Evolutionary conservation across 768 basidiomycete genomes (phyloP), one percentile per base, ranked within the genome.

Genomic region (Termitomyces sp.): DNA sequence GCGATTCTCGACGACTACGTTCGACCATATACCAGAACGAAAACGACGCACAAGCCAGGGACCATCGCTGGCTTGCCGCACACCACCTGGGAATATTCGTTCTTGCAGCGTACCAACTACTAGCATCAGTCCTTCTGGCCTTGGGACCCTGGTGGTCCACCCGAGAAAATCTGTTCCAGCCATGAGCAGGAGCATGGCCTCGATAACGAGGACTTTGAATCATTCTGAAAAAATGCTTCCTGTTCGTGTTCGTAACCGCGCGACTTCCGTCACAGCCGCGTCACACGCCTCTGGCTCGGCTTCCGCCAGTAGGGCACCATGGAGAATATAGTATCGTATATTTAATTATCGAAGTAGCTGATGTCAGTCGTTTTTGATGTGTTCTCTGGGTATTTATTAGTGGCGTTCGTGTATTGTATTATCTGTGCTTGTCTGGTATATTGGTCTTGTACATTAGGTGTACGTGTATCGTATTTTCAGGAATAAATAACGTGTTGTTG

Each of bases 291-390:
- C 58, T 14, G 30, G 44, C 5, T 52, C 54, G 23, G 32, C 35
- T n/a, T 43, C 41, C 17, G 25, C 41, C n/a, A 58, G 57, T 27
- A 53, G 58, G 50, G 59, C 61, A n/a, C 63, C 63, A n/a, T 62
- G 61, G 63, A 57, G 56, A 48, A 28, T 60, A 54, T 45, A 42
- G 34, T 60, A 54, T 45, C 37, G 34, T 60, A 54, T 37, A 28
- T 3, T 40, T 35, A 43, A 3, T 45, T 3, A 17, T 28, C 7
- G 27, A 27, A 32, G 11, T 11, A 30, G 30, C 34, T n/a, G 35
- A 43, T 23, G 48, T 49, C 30, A 27, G 50, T 57, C 55, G 52
- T 43, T 16, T 12, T 19, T 25, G 46, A 25, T 30, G 14, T 45
- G 5, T 56, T 23, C 39, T 51, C 25, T 37, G 16, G 35, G 4